Percentiles rank a stretch among this genome's conserved stretches.
phyloP scores from a whole-genome alignment of 225 moss, liverwort and hornwort genomes.

The Bryoerythrophyllum caledonicum region DNA sequence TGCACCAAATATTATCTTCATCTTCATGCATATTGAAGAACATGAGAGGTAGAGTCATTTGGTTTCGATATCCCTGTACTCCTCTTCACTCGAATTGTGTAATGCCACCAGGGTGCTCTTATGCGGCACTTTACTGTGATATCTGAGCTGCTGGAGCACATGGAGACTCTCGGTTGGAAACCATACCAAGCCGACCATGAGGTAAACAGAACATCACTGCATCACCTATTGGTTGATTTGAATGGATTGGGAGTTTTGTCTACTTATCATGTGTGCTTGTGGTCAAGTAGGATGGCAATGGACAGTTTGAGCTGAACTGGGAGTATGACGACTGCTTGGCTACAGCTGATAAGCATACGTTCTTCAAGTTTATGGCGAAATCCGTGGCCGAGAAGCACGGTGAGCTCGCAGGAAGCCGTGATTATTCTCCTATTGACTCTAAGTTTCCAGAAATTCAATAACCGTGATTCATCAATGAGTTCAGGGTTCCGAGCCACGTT shows the following conservation, averaged over 20 bases:
- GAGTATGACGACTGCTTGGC: conserved; percentile 82
- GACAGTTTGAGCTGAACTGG: conserved; percentile 98
- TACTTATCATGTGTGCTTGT: conserved; percentile 9
- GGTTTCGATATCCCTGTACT: neutral
- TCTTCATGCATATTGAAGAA: neutral
- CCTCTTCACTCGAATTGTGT: conserved; percentile 1
- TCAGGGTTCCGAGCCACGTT: conserved; percentile 90
- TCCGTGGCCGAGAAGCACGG: conserved; percentile 86
- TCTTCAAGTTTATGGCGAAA: conserved; percentile 98
- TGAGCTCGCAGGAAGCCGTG: conserved; percentile 31
- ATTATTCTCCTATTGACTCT: neutral
- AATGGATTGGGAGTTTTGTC: neutral
- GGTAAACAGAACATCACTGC: conserved; percentile 37
- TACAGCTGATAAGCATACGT: conserved; percentile 87
- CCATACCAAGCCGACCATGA: conserved; percentile 99
- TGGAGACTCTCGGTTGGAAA: conserved; percentile 80
- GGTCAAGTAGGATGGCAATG: conserved; percentile 73
- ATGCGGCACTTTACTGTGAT: conserved; percentile 82
- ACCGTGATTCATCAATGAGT: conserved; percentile 7
- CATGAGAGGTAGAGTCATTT: neutral
- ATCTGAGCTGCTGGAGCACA: conserved; percentile 73
- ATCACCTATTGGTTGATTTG: neutral
- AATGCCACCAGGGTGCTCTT: conserved; percentile 59
- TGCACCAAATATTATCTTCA: neutral
- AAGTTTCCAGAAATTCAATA: neutral